Base-by-base conservation (phyloP, 2,329 filamentous ascomycete genomes). In the Dichotomopilus funicola region DNA sequence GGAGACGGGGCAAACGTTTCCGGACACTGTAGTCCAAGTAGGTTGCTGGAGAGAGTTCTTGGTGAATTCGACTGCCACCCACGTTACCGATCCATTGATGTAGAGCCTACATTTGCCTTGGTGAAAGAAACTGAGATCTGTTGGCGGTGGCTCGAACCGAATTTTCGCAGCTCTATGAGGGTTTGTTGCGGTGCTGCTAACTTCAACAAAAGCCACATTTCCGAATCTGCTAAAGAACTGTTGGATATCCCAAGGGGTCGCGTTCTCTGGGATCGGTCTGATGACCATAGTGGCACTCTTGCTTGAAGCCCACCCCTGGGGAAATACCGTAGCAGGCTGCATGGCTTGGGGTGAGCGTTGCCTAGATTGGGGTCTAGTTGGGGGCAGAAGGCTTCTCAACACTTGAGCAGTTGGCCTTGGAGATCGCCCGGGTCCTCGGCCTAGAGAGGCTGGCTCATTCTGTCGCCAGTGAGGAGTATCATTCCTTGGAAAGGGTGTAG, bases 81-180 rank as follows among this genome's bases (percentile, higher is more conserved):
- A 53, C 12, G 49, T 48, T 4, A 41, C 8, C 1, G 58, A 56
- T 1, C 52, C 44, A 12, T 33, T 43, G 11, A 62, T 45, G 5
- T 34, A 35, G 33, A 75, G 59, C 2, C 27, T 36, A 54, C 67
- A 65, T 8, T 69, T 59, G 0, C 63, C 62, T 8, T 69, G 70
- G 1, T 60, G 61, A 80, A 82, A 85, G 62, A 86, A 85, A 0
- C 7, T 63, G 46, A 45, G 37, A 44, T 59, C 57, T 0, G 19
- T 51, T 0, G 83, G 82, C 0, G 81, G 78, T 0, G 83, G 83
- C 65, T 75, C 78, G 59, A 88, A 87, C 1, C 71, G 73, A 37
- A 88, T 68, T 13, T 72, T 75, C 1, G 73, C 82, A 9, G 42
- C 53, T 10, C 61, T 51, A 31, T 70, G 65, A 33, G 70, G 56